Evolutionary conservation across 768 basidiomycete species (phyloP).

Genomic region (Lentinula boryana): DNA sequence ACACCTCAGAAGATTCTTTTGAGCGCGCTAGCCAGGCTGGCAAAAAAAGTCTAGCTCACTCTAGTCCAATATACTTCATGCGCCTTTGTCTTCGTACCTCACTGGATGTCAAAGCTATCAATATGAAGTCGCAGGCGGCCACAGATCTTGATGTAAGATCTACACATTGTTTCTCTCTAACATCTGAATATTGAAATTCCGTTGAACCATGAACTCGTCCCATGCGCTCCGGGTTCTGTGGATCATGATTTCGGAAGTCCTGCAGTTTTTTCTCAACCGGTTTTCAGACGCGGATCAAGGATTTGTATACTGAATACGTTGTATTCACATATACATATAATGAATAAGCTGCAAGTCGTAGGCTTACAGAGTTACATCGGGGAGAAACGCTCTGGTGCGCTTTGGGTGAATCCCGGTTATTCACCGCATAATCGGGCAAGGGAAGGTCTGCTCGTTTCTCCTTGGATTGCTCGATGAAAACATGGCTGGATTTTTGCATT

Average conservation of each 20-base stretch:
- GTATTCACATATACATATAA: too few relatives aligned
- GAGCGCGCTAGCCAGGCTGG: too few relatives aligned
- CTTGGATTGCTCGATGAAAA: too few relatives aligned
- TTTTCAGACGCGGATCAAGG: background rate
- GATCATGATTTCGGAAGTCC: background rate
- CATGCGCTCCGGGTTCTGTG: background rate
- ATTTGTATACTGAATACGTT: too few relatives aligned
- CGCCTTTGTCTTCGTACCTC: background rate
- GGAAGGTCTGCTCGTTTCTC: too few relatives aligned
- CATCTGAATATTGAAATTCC: background rate
- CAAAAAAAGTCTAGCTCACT: background rate
- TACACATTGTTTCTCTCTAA: background rate
- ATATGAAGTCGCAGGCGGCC: background rate
- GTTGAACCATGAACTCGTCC: background rate
- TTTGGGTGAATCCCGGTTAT: too few relatives aligned
- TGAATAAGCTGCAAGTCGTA: too few relatives aligned
- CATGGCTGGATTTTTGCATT: background rate
- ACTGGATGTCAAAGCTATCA: background rate
- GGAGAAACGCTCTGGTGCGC: too few relatives aligned
- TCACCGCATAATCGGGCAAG: too few relatives aligned
- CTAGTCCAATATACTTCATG: background rate
- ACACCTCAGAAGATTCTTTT: too few relatives aligned
- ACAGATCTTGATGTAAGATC: background rate
- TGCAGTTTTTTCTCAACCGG: background rate
- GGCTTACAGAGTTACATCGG: too few relatives aligned